Conservation (phyloP, 495 filamentous ascomycete species). For the Neurospora sublineolata region DNA sequence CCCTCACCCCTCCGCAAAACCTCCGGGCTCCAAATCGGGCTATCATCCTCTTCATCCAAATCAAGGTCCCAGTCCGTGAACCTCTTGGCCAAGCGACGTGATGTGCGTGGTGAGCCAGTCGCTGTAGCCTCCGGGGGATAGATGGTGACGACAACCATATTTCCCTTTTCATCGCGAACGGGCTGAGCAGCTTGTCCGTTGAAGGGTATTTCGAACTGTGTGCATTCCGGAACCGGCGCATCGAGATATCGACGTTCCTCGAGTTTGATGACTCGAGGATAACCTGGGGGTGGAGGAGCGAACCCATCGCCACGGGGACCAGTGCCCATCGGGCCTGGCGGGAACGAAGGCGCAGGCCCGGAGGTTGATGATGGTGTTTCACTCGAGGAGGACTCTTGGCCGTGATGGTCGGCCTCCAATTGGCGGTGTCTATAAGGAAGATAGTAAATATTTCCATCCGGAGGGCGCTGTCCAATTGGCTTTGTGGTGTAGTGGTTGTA, state of each 20-base stretch:
- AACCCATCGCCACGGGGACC: conserved; percentile 8
- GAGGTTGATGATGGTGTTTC: conserved; percentile 1
- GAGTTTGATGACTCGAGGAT: conserved; percentile 66
- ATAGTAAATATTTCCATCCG: neutral
- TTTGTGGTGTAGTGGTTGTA: neutral
- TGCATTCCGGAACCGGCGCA: conserved; percentile 37
- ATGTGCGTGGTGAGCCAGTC: neutral
- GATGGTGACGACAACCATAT: conserved; percentile 34
- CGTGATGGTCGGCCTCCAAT: conserved; percentile 2
- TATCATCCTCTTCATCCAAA: neutral
- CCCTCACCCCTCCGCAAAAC: neutral
- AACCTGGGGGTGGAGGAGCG: conserved; percentile 25
- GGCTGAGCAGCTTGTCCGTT: conserved; percentile 24
- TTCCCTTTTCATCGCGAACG: conserved; percentile 26
- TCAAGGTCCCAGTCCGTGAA: neutral
- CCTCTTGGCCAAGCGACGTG: neutral
- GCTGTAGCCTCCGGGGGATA: conserved; percentile 41
- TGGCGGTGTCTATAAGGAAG: neutral
- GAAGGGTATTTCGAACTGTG: conserved; percentile 55
- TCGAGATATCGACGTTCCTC: conserved; percentile 57
- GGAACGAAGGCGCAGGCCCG: conserved; percentile 4
- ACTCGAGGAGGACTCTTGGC: neutral
- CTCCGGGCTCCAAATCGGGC: neutral
- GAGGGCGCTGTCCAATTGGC: neutral
- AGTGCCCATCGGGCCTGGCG: conserved; percentile 7